phyloP scores from a whole-genome alignment of 2,329 filamentous ascomycete genomes.

The Colletotrichum echinochloae region DNA sequence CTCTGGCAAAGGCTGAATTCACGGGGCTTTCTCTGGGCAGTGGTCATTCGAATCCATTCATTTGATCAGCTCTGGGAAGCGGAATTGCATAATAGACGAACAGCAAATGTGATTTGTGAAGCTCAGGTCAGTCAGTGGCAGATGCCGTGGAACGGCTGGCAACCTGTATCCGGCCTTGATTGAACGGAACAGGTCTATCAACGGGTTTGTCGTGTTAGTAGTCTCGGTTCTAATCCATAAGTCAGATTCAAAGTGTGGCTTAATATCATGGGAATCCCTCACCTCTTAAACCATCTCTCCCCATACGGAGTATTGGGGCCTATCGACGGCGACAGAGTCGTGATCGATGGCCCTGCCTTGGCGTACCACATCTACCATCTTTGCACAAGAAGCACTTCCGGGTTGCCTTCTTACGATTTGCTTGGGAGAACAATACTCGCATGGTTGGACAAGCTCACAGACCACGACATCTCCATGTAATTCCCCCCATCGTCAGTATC shows the following conservation, averaged over 20 bases:
- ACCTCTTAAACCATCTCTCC: slow-evolving; percentile 64
- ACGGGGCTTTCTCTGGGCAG: neutral
- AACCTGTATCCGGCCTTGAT: neutral
- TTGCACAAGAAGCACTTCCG: slow-evolving; percentile 62
- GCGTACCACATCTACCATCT: slow-evolving; percentile 78
- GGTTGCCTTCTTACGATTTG: slow-evolving; percentile 71
- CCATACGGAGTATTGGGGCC: slow-evolving; percentile 60
- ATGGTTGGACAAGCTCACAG: slow-evolving; percentile 72
- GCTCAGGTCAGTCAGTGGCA: slow-evolving; percentile 17
- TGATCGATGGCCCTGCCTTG: slow-evolving; percentile 83
- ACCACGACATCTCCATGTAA: slow-evolving; percentile 72
- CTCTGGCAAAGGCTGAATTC: neutral
- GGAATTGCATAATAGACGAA: neutral
- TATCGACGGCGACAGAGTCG: slow-evolving; percentile 57
- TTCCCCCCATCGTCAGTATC: slow-evolving; percentile 35
- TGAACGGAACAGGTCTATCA: neutral
- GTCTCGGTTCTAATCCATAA: neutral
- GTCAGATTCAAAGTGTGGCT: neutral
- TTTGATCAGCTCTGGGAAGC: neutral
- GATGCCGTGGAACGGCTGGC: neutral
- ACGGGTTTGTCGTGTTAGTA: no score
- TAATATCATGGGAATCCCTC: slow-evolving; percentile 68
- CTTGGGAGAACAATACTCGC: slow-evolving; percentile 68
- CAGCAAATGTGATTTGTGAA: neutral
- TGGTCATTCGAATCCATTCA: no score